phyloP scores from a whole-genome alignment of 1,284 basidiomycete species.

The Mycena sp. region DNA sequence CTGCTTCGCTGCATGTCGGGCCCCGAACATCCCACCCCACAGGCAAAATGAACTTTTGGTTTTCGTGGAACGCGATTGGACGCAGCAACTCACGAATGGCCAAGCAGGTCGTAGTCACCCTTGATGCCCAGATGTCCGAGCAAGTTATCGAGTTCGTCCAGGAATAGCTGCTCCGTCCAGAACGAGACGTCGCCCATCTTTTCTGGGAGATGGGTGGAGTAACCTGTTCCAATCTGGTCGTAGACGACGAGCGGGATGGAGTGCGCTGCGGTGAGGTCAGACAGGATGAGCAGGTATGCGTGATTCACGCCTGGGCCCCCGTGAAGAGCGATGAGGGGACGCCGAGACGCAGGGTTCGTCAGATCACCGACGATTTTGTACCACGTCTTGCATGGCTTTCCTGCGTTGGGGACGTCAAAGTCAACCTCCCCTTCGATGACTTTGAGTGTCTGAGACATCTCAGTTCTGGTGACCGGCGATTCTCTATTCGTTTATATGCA shows the following conservation, averaged over 20 bases:
- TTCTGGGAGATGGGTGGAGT: constrained; percentile 52
- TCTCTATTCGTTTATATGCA: too few species aligned
- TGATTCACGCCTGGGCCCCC: constrained; percentile 54
- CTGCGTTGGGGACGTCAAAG: constrained; percentile 31
- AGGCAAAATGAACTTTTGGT: constrained; percentile 45
- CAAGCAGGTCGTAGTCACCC: constrained; percentile 46
- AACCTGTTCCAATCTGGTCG: constrained; percentile 59
- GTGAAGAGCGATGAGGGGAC: constrained; percentile 50
- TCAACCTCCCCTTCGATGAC: constrained; percentile 16
- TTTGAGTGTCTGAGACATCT: too few species aligned
- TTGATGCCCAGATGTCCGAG: constrained; percentile 48
- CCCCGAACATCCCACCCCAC: constrained; percentile 55
- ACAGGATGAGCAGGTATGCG: constrained; percentile 52
- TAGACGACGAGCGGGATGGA: constrained; percentile 55
- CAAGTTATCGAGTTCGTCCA: constrained; percentile 59
- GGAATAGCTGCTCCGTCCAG: constrained; percentile 58
- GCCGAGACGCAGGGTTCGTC: neutral
- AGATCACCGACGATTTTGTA: constrained; percentile 51
- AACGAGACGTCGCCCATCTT: constrained; percentile 48
- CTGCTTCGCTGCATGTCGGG: constrained; percentile 43
- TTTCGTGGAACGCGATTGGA: constrained; percentile 34
- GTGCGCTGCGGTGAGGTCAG: constrained; percentile 39
- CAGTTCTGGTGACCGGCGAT: too few species aligned
- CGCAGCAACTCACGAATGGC: constrained; percentile 57
- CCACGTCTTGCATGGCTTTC: constrained; percentile 50